These are phyloP conservation scores for Scutellaria minor DNA, from an alignment of 257 asterid genomes.

Conservation along the genomic window DNA sequence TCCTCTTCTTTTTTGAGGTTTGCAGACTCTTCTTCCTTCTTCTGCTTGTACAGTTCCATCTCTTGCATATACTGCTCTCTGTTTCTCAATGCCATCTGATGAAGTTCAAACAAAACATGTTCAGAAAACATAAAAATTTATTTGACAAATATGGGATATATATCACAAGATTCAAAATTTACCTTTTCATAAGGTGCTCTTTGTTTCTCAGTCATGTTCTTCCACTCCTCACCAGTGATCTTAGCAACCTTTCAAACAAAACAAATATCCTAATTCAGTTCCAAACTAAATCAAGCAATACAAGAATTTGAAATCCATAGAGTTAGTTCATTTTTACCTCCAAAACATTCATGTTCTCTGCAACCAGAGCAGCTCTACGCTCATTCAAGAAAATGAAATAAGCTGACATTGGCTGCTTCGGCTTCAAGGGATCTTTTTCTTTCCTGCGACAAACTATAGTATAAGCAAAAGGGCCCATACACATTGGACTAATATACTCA, in stretches of 20 bases:
- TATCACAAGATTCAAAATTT: background rate
- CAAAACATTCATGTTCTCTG: constrained; percentile 61
- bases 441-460: constrained; percentile 50
- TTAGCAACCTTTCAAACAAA: constrained; percentile 56
- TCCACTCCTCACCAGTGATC: constrained; percentile 90
- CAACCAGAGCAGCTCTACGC: constrained; percentile 62
- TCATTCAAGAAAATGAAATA: constrained; percentile 70
- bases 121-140: background rate
- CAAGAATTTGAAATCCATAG: background rate
- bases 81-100: constrained; percentile 64
- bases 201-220: constrained; percentile 70
- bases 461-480: constrained; percentile 3
- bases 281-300: background rate
- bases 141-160: background rate
- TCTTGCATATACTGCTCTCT: constrained; percentile 71
- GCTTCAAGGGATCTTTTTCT: constrained; percentile 90
- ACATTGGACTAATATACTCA: background rate
- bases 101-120: background rate
- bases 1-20: constrained; percentile 64
- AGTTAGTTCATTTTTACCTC: constrained; percentile 53
- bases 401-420: constrained; percentile 87
- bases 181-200: constrained; percentile 78
- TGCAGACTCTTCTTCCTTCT: constrained; percentile 73
- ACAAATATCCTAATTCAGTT: background rate
- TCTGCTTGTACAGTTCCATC: constrained; percentile 78